Percentiles rank a stretch among this genome's conserved stretches.
Conservation (phyloP, 768 basidiomycete genomes). For the Podaxis sp. region DNA sequence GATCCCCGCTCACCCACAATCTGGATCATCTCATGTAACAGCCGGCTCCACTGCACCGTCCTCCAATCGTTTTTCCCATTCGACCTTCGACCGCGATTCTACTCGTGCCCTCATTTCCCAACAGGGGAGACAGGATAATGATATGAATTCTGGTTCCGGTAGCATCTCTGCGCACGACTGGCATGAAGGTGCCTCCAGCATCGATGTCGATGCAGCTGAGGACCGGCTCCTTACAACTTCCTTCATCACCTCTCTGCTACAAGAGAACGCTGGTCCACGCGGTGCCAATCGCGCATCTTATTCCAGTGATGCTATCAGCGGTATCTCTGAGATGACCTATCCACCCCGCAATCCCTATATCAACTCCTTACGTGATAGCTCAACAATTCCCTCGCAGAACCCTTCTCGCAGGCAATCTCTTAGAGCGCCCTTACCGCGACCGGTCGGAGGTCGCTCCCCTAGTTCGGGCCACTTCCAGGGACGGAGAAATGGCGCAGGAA, state of each 20-base stretch:
- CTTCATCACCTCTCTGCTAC: constrained; percentile 58
- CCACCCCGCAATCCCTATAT: constrained; percentile 32
- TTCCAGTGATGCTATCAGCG: constrained; percentile 45
- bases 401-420: background rate
- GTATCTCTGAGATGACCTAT: constrained; percentile 57
- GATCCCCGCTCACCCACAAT: constrained; percentile 17
- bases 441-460: constrained; percentile 4
- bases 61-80: constrained; percentile 8
- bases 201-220: constrained; percentile 56
- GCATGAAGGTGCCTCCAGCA: constrained; percentile 61
- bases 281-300: constrained; percentile 30
- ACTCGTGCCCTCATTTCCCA: background rate
- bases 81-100: constrained; percentile 7
- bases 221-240: constrained; percentile 59
- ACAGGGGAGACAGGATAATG: background rate
- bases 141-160: constrained; percentile 8
- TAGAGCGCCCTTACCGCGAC: constrained; percentile 1
- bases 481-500: background rate
- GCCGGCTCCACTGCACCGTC: background rate
- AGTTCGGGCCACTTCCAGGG: background rate
- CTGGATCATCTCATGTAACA: background rate
- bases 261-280: constrained; percentile 37
- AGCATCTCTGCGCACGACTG: constrained; percentile 49
- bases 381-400: background rate
- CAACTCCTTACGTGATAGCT: constrained; percentile 10